phyloP scores from a whole-genome alignment of 2,329 filamentous ascomycete genomes.

The Colletotrichum lindemuthianum region DNA sequence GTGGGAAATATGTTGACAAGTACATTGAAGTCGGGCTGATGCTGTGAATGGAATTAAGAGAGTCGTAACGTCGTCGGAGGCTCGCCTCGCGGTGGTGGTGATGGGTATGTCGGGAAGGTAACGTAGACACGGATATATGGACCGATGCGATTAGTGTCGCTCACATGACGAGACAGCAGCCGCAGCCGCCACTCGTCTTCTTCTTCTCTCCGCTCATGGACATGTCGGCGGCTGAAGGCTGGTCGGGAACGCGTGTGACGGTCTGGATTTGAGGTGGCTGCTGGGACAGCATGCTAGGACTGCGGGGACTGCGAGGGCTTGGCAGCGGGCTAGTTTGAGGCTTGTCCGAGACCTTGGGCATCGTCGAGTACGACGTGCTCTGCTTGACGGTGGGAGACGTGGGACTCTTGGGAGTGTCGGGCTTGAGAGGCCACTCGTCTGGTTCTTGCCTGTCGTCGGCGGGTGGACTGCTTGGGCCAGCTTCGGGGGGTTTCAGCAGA shows the following conservation, averaged over 20 bases:
- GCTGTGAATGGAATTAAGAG: conserved; percentile 33
- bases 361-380: conserved; percentile 69
- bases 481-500: conserved; percentile 57
- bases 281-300: conserved; percentile 45
- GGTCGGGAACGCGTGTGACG: conserved; percentile 38
- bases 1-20: conserved; percentile 32
- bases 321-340: conserved; percentile 52
- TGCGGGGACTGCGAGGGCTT: conserved; percentile 56
- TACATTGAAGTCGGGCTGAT: conserved; percentile 34
- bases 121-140: conserved; percentile 23
- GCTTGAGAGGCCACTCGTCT: conserved; percentile 70
- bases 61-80: conserved; percentile 40
- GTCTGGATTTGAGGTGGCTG: conserved; percentile 37
- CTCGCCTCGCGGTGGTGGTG: conserved; percentile 25
- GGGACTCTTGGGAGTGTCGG: conserved; percentile 58
- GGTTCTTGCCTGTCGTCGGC: conserved; percentile 44
- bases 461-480: conserved; percentile 38
- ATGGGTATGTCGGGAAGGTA: conserved; percentile 19
- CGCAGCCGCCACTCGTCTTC: conserved; percentile 56
- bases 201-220: conserved; percentile 42
- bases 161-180: conserved; percentile 64
- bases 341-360: conserved; percentile 66
- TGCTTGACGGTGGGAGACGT: conserved; percentile 45
- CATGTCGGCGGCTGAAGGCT: conserved; percentile 24
- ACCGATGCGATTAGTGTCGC: background rate